Percentiles rank a stretch among this genome's conserved stretches.
These are phyloP conservation scores for Gentiana straminea DNA, from an alignment of 257 asterid species.

Conservation along the genomic window DNA sequence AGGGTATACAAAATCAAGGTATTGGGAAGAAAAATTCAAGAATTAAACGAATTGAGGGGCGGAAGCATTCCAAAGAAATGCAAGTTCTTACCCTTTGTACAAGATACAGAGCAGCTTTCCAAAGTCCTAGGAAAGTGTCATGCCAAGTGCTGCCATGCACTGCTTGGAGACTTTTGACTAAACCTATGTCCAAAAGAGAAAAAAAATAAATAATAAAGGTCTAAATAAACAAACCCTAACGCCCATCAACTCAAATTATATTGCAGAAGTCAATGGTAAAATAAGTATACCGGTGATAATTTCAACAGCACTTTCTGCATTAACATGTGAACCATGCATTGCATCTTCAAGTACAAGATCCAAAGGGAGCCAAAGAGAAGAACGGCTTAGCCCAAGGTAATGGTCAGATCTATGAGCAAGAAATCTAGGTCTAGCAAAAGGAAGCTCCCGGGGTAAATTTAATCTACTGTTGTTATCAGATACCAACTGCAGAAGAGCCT, in stretches of 20 bases:
- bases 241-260: not conserved
- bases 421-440: slow-evolving; percentile 33
- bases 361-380: slow-evolving; percentile 91
- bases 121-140: slow-evolving; percentile 80
- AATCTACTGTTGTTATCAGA: slow-evolving; percentile 31
- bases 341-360: slow-evolving; percentile 91
- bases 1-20: no score
- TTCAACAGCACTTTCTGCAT: slow-evolving; percentile 82
- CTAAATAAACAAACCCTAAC: not conserved
- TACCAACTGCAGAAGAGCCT: slow-evolving; percentile 38
- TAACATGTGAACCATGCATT: slow-evolving; percentile 87
- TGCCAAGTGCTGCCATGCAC: slow-evolving; percentile 80
- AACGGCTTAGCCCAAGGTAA: slow-evolving; percentile 57
- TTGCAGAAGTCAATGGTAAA: slow-evolving; percentile 1
- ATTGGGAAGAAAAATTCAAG: not conserved
- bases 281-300: slow-evolving; percentile 61
- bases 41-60: not conserved
- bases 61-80: not conserved
- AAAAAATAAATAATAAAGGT: slow-evolving; percentile 8
- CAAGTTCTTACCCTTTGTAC: slow-evolving; percentile 77
- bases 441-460: slow-evolving; percentile 35
- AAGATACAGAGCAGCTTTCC: slow-evolving; percentile 95
- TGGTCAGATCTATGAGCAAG: slow-evolving; percentile 52
- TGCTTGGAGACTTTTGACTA: slow-evolving; percentile 85
- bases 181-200: slow-evolving; percentile 42